Conservation (phyloP, 1,284 basidiomycete species). For the Psilocybe mexicana region DNA sequence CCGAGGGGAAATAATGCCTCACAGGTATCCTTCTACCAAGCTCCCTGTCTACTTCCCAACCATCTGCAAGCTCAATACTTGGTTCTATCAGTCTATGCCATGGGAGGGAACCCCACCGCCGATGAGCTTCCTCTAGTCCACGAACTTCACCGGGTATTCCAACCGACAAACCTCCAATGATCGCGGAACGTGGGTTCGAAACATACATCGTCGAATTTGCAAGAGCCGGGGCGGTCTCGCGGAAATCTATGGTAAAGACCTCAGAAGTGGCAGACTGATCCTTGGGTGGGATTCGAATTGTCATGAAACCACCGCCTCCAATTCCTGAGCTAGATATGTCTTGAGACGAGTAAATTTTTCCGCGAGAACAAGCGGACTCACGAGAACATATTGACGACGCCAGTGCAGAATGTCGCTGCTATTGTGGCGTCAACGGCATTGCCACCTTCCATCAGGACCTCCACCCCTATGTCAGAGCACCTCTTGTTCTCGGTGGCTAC, state of each 20-base stretch:
- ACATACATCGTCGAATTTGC: constrained; percentile 79
- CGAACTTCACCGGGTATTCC: constrained; percentile 87
- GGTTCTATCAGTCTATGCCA: constrained; percentile 83
- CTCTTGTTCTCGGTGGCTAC: constrained; percentile 85
- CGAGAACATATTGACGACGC: constrained; percentile 90
- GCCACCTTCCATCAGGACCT: constrained; percentile 78
- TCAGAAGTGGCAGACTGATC: constrained; percentile 47
- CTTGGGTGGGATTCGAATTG: constrained; percentile 72
- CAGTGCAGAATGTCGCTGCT: constrained; percentile 79
- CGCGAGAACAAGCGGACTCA: constrained; percentile 36
- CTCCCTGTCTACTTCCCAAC: constrained; percentile 78
- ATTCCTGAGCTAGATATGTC: constrained; percentile 66
- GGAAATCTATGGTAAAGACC: constrained; percentile 83
- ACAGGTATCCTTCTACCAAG: constrained; percentile 74
- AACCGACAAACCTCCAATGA: constrained; percentile 78
- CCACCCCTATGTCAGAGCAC: constrained; percentile 84
- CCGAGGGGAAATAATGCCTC: constrained; percentile 26
- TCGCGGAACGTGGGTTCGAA: constrained; percentile 48
- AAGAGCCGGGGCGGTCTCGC: constrained; percentile 80
- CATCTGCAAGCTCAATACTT: constrained; percentile 70
- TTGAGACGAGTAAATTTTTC: neutral
- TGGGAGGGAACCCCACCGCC: constrained; percentile 74
- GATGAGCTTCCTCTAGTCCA: constrained; percentile 80
- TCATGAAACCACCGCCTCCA: constrained; percentile 93
- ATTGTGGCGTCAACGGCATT: constrained; percentile 91